These are phyloP conservation scores for Odonthalia washingtoniensis DNA, from an alignment of 31 red algal species.

Conservation along the genomic window DNA sequence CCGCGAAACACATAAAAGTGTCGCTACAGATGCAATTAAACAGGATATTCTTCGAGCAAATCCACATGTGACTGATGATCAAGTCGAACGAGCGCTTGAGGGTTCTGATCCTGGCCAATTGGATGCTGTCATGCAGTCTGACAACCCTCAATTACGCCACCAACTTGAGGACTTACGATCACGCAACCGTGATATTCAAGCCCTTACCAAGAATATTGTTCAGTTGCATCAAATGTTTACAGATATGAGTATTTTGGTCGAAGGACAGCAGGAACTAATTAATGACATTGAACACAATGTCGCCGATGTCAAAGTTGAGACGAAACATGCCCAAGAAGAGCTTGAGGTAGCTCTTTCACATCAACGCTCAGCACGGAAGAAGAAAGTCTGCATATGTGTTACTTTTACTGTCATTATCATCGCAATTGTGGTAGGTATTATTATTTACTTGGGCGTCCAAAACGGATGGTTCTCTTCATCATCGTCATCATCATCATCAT, in stretches of 20 bases:
- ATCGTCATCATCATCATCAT: neutral
- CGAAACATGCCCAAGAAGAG: slow-evolving; percentile 73
- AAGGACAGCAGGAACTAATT: slow-evolving; percentile 90
- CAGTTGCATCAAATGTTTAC: slow-evolving; percentile 96
- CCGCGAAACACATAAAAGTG: slow-evolving; percentile 59
- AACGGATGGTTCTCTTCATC: slow-evolving; percentile 58
- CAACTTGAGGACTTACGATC: slow-evolving; percentile 71
- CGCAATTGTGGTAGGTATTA: slow-evolving; percentile 56
- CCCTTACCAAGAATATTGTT: slow-evolving; percentile 78
- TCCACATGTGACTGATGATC: slow-evolving; percentile 42
- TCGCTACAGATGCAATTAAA: slow-evolving; percentile 46
- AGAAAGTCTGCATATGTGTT: slow-evolving; percentile 70
- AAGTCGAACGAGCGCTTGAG: slow-evolving; percentile 63
- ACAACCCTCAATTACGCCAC: slow-evolving; percentile 33
- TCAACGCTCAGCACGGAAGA: slow-evolving; percentile 72
- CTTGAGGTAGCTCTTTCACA: slow-evolving; percentile 63
- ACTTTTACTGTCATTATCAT: slow-evolving; percentile 59
- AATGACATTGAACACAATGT: slow-evolving; percentile 96
- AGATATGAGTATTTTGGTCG: slow-evolving; percentile 89
- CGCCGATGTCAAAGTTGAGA: slow-evolving; percentile 60
- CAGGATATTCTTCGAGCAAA: slow-evolving; percentile 57
- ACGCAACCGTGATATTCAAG: slow-evolving; percentile 77
- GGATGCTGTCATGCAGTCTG: slow-evolving; percentile 42
- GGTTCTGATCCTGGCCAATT: slow-evolving; percentile 25
- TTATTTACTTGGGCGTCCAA: slow-evolving; percentile 44